Evolutionary conservation across 1,139 yeast species (phyloP), one percentile per base, ranked within the genome.

Genomic region (Blastobotrys illinoisensis): DNA sequence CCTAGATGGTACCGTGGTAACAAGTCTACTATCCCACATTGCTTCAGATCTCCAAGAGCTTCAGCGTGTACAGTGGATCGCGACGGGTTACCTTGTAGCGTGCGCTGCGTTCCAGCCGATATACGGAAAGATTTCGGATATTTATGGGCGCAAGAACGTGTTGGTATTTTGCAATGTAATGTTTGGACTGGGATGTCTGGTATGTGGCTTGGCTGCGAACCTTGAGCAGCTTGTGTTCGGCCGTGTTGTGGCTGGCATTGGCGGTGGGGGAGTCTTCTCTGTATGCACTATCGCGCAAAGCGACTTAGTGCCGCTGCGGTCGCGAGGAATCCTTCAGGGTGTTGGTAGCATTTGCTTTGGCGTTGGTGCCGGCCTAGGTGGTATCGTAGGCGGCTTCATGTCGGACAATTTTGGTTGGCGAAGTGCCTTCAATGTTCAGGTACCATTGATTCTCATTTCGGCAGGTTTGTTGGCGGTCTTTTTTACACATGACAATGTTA

Each of bases 341-440:
- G 59, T 80, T 36, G 84, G 83, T 44, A 86, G 84, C 64, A 74
- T 85, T 44, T 80, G 80, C 48, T 86, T 75, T 66, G 90, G 88
- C 1, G 60, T 81, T 40, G 95, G 95, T 3, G 82, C 88, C 5
- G 86, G 87, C 1, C 73, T 80, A 14, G 91, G 93, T 44, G 90
- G 90, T 5, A 69, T 82, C 1, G 66, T 82, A 49, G 88, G 97
- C 45, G 95, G 96, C 9, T 64, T 83, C 44, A 72, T 88, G 32
- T 80, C 91, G 20, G 88, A 83, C 55, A 65, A 70, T n/a, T 76
- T 82, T 60, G 96, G 96, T 36, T 90, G 97, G 97, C 79, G 89
- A 65, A 79, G 78, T 65, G 85, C 85, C 1, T 83, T 83, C 63
- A 70, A 75, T 59, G 64, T 76, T 50, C 88, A 83, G 65, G 79